phyloP scores from a whole-genome alignment of 257 asterid genomes.

The Knoxia roxburghii region DNA sequence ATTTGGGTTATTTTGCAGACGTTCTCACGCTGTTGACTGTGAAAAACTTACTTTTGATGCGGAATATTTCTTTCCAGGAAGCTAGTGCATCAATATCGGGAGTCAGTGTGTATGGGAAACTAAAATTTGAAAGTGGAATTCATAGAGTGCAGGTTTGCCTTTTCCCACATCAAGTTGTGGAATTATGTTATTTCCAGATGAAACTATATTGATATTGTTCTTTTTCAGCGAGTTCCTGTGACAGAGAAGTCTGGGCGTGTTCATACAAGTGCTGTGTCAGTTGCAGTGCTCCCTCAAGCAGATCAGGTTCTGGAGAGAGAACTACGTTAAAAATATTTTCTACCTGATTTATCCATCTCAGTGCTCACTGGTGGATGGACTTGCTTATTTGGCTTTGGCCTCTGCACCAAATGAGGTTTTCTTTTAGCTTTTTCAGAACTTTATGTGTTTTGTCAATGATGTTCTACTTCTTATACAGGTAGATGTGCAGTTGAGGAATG shows the following conservation, averaged over 20 bases:
- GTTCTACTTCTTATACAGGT: conserved; percentile 47
- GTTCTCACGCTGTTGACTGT: conserved; percentile 8
- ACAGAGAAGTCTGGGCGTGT: conserved; percentile 94
- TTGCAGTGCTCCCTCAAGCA: conserved; percentile 95
- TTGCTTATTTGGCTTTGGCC: not conserved
- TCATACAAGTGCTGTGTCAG: conserved; percentile 95
- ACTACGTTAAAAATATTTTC: not conserved
- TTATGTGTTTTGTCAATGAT: not conserved
- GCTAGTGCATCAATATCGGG: conserved; percentile 95
- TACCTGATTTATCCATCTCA: not conserved
- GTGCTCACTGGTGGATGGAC: not conserved
- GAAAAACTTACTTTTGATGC: conserved; percentile 11
- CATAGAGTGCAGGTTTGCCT: conserved; percentile 88
- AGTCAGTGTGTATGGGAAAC: conserved; percentile 79
- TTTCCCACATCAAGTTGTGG: conserved; percentile 10
- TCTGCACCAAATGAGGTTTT: not conserved
- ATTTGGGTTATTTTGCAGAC: not conserved
- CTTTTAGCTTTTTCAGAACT: not conserved
- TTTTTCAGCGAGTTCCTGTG: conserved; percentile 80
- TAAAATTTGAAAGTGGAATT: conserved; percentile 95
- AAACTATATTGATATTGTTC: conserved; percentile 21
- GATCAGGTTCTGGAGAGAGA: conserved; percentile 57
- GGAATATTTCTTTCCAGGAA: conserved; percentile 45
- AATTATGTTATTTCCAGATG: conserved; percentile 14
- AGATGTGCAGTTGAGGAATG: conserved; percentile 71